Evolutionary conservation across 179 eudicot species (phyloP).

Genomic region (Gypsophila paniculata): DNA sequence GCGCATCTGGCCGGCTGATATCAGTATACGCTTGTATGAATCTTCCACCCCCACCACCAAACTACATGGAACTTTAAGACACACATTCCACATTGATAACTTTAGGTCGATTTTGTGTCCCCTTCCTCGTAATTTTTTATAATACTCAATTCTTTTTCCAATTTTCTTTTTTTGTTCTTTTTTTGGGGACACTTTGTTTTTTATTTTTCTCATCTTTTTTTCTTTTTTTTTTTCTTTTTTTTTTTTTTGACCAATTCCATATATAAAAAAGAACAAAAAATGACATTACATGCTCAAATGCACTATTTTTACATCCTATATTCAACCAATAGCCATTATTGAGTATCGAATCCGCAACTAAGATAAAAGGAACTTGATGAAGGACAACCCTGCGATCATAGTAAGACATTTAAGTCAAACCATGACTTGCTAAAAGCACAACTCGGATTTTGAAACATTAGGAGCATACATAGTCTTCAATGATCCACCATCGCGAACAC

Average conservation of each 20-base stretch:
- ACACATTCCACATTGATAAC: slow-evolving; percentile 7
- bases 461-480: neutral
- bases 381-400: slow-evolving; percentile 46
- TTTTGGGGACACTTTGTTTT: neutral
- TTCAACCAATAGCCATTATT: slow-evolving; percentile 21
- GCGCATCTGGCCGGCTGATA: slow-evolving; percentile 24
- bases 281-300: slow-evolving; percentile 6
- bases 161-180: slow-evolving; percentile 3
- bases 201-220: slow-evolving; percentile 17
- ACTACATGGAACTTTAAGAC: slow-evolving; percentile 21
- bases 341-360: slow-evolving; percentile 28
- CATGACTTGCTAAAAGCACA: slow-evolving; percentile 32
- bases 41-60: slow-evolving; percentile 20
- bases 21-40: slow-evolving; percentile 18
- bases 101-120: slow-evolving; percentile 12
- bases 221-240: slow-evolving; percentile 1
- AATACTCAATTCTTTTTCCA: neutral
- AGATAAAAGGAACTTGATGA: slow-evolving; percentile 39
- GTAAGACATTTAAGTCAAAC: slow-evolving; percentile 45
- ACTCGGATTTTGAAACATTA: slow-evolving; percentile 17
- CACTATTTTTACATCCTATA: slow-evolving; percentile 16
- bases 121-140: slow-evolving; percentile 11
- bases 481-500: neutral
- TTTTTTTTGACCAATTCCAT: slow-evolving; percentile 6
- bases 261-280: slow-evolving; percentile 9